Percentiles rank a stretch among this genome's conserved stretches.
Evolutionary conservation across 2,329 filamentous ascomycete species (phyloP).

Genomic region (Ilyonectria sp.): DNA sequence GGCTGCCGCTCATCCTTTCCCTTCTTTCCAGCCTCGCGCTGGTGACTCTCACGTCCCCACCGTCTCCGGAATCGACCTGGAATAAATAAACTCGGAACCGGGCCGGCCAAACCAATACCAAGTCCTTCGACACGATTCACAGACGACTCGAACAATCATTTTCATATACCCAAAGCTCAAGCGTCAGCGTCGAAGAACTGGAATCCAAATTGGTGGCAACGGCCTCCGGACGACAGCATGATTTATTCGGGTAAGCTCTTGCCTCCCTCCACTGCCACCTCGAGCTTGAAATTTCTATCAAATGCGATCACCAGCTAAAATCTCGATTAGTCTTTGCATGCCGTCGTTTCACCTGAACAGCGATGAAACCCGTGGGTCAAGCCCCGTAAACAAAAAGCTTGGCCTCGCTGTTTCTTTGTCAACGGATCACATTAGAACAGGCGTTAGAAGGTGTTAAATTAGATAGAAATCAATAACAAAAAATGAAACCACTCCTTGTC

Average conservation of each 20-base stretch:
- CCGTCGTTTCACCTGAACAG: not conserved
- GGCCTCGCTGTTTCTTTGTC: not conserved
- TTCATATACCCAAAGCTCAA: conserved; percentile 1
- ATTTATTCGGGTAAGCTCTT: not conserved
- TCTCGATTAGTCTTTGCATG: not conserved
- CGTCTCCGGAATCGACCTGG: conserved; percentile 24
- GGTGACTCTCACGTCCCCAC: conserved; percentile 14
- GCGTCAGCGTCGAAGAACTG: not conserved
- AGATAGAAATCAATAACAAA: not conserved
- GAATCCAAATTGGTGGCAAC: conserved; percentile 1
- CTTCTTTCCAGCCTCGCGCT: conserved; percentile 16
- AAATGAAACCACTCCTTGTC: not conserved
- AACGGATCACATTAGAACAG: not conserved
- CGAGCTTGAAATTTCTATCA: not conserved
- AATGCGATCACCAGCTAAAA: not conserved
- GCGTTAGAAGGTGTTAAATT: not conserved
- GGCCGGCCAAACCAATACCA: not conserved
- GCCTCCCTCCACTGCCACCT: not conserved
- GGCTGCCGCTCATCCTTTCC: conserved; percentile 17
- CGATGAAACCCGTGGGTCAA: conserved; percentile 1
- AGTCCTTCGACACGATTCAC: conserved; percentile 2
- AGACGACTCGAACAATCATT: not conserved
- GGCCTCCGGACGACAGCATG: not conserved
- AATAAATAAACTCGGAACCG: conserved; percentile 4
- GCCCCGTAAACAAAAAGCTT: not conserved